Percentiles rank a stretch among this genome's conserved stretches.
phyloP scores from a whole-genome alignment of 176 grass and related monocot genomes.

The Aegilops bicornis region DNA sequence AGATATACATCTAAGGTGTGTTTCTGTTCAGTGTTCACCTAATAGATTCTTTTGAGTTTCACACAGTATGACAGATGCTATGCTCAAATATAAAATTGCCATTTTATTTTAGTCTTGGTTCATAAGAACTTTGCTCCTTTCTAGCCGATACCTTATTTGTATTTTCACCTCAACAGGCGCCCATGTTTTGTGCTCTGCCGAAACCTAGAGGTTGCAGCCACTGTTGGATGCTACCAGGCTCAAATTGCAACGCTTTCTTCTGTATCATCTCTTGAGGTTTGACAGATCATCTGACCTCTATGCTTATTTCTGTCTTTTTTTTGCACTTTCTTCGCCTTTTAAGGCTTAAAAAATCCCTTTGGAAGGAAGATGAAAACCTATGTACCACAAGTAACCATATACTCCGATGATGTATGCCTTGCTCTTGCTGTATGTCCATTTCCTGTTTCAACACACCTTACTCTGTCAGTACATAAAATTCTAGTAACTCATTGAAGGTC shows the following conservation, averaged over 20 bases:
- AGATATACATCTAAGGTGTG: slow-evolving; percentile 65
- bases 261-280: slow-evolving; percentile 67
- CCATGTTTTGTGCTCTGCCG: slow-evolving; percentile 69
- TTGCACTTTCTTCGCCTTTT: neutral
- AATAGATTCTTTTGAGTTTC: neutral
- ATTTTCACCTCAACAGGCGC: slow-evolving; percentile 19
- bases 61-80: slow-evolving; percentile 1
- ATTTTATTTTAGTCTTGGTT: neutral
- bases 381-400: neutral
- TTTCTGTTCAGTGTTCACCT: neutral
- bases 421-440: neutral
- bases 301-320: neutral
- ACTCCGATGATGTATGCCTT: neutral
- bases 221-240: slow-evolving; percentile 52
- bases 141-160: neutral
- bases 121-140: neutral
- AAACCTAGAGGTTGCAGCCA: slow-evolving; percentile 31
- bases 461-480: neutral
- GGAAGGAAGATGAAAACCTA: neutral
- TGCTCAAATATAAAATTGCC: neutral
- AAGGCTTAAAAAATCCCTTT: neutral
- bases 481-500: too few species aligned
- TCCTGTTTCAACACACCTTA: neutral
- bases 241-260: slow-evolving; percentile 63
- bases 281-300: neutral